Evolutionary conservation across 2,329 filamentous ascomycete genomes (phyloP).

Genomic region (Fusarium sp.): DNA sequence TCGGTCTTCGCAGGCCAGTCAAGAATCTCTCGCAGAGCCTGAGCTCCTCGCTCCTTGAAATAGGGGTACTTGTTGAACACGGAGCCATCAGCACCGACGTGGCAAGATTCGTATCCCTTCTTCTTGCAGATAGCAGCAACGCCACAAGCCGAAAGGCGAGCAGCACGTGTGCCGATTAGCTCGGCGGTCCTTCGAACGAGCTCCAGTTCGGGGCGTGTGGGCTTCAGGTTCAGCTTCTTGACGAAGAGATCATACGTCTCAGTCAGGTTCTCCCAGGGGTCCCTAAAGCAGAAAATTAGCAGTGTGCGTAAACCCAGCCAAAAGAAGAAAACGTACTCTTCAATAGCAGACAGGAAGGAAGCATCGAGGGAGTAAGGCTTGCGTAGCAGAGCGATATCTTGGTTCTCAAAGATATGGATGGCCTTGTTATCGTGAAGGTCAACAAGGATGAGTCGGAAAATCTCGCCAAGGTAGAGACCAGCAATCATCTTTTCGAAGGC

Average conservation of each 20-base stretch:
- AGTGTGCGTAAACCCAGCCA: neutral
- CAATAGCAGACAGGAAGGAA: constrained; percentile 91
- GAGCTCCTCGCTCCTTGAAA: constrained; percentile 92
- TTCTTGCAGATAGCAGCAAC: constrained; percentile 97
- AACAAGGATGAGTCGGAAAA: constrained; percentile 88
- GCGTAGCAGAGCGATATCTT: constrained; percentile 82
- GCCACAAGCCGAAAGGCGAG: constrained; percentile 91
- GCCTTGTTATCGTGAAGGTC: constrained; percentile 85
- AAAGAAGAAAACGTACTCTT: constrained; percentile 71
- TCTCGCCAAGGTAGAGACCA: constrained; percentile 91
- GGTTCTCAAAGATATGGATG: constrained; percentile 80
- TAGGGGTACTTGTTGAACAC: constrained; percentile 99
- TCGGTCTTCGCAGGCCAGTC: constrained; percentile 83
- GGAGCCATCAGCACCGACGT: constrained; percentile 95
- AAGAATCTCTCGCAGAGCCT: constrained; percentile 91
- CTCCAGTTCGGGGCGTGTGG: constrained; percentile 83
- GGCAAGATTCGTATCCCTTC: constrained; percentile 87
- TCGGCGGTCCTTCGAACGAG: constrained; percentile 89
- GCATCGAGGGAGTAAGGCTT: constrained; percentile 92
- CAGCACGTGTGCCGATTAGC: constrained; percentile 93
- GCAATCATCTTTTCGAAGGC: constrained; percentile 99
- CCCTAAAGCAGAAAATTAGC: constrained; percentile 60
- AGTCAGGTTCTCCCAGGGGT: constrained; percentile 93
- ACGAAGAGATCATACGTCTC: constrained; percentile 88
- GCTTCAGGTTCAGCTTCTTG: constrained; percentile 76